These are phyloP conservation scores for Evernia prunastri DNA, from an alignment of 495 filamentous ascomycete species.

Conservation along the genomic window DNA sequence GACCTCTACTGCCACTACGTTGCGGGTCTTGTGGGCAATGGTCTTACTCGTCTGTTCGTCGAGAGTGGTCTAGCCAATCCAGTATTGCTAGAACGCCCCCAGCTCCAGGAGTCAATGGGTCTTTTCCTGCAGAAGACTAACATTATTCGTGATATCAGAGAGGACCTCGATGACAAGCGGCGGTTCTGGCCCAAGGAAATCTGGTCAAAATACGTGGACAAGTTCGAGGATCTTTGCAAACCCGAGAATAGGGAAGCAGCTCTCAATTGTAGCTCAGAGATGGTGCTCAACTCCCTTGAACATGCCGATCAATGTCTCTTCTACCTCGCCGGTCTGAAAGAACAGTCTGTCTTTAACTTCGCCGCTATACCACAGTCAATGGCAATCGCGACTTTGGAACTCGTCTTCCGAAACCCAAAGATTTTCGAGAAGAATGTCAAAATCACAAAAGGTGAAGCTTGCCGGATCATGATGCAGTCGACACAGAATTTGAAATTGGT, in stretches of 20 bases:
- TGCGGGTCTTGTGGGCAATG: constrained; percentile 92
- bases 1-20: constrained; percentile 97
- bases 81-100: constrained; percentile 65
- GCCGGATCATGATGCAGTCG: constrained; percentile 81
- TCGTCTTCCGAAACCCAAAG: constrained; percentile 85
- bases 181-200: constrained; percentile 93
- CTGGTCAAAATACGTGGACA: constrained; percentile 87
- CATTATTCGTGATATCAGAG: constrained; percentile 91
- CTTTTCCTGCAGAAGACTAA: constrained; percentile 97
- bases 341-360: constrained; percentile 99
- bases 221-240: constrained; percentile 85
- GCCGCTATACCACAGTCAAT: constrained; percentile 96
- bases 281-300: constrained; percentile 82
- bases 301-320: constrained; percentile 91
- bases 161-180: constrained; percentile 79
- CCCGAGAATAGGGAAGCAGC: constrained; percentile 73
- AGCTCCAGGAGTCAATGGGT: constrained; percentile 91
- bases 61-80: constrained; percentile 83
- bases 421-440: constrained; percentile 89
- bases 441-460: constrained; percentile 93
- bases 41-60: constrained; percentile 84
- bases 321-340: constrained; percentile 91
- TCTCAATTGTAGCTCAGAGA: constrained; percentile 84
- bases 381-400: constrained; percentile 89
- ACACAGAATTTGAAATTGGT: constrained; percentile 79